These are phyloP conservation scores for Metschnikowia lachancei DNA, from an alignment of 805 yeast species.

Conservation along the genomic window DNA sequence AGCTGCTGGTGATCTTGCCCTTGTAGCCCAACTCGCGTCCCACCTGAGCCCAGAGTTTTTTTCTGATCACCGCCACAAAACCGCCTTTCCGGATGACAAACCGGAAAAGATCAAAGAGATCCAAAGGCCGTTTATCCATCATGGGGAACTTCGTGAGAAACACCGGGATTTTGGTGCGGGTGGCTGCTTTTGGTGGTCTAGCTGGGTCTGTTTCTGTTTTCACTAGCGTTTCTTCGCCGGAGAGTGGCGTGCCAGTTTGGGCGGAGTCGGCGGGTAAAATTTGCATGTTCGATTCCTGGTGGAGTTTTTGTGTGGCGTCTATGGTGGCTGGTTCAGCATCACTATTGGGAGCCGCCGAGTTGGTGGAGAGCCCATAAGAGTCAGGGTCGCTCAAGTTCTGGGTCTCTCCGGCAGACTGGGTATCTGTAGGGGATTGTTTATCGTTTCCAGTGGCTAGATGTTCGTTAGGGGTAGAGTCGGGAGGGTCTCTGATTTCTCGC, in stretches of 20 bases:
- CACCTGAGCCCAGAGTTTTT: conserved; percentile 77
- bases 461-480: no score
- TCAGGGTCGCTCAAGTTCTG: no score
- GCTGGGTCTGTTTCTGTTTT: no score
- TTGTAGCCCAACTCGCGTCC: conserved; percentile 78
- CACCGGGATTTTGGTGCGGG: conserved; percentile 16
- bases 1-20: conserved; percentile 67
- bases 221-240: no score
- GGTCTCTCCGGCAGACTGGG: no score
- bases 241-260: no score
- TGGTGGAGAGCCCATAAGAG: no score
- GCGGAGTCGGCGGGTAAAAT: not conserved
- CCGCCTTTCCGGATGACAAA: conserved; percentile 69
- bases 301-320: no score
- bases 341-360: no score
- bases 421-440: no score
- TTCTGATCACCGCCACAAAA: conserved; percentile 55
- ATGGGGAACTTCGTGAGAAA: conserved; percentile 53
- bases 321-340: no score
- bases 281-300: not conserved
- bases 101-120: conserved; percentile 56
- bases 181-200: not conserved
- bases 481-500: not conserved
- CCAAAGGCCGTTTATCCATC: conserved; percentile 64
- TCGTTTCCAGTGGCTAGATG: no score